These are phyloP conservation scores for Juncus effusus DNA, from an alignment of 176 grass and related monocot genomes.

Conservation along the genomic window DNA sequence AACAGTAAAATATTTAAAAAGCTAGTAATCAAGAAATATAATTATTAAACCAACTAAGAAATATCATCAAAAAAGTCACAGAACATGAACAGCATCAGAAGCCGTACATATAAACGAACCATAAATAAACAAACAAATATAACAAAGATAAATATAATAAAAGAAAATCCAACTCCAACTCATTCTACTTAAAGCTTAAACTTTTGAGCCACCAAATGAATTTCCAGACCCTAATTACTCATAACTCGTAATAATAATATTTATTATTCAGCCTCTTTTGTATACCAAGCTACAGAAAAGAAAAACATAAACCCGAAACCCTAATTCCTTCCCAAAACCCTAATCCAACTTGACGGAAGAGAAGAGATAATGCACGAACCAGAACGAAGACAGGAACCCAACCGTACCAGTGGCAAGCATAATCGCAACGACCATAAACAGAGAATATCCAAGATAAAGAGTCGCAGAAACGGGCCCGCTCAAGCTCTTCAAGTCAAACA, in stretches of 20 bases:
- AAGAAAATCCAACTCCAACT: slow-evolving; percentile 16
- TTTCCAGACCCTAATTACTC: slow-evolving; percentile 8
- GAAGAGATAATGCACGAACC: slow-evolving; percentile 45
- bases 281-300: slow-evolving; percentile 4
- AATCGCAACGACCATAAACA: slow-evolving; percentile 42
- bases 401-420: slow-evolving; percentile 49
- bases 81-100: slow-evolving; percentile 27
- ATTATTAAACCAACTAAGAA: slow-evolving; percentile 4
- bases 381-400: slow-evolving; percentile 45
- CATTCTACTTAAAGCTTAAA: slow-evolving; percentile 2
- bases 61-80: slow-evolving; percentile 18
- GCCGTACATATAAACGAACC: slow-evolving; percentile 11
- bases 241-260: neutral
- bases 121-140: slow-evolving; percentile 17
- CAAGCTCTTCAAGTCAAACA: slow-evolving; percentile 45
- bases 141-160: slow-evolving; percentile 11
- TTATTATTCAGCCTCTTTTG: slow-evolving; percentile 13
- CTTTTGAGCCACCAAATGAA: neutral
- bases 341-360: slow-evolving; percentile 45
- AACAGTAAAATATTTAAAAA: too few relatives aligned
- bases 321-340: slow-evolving; percentile 15
- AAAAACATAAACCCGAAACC: slow-evolving; percentile 15
- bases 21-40: too few relatives aligned
- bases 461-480: slow-evolving; percentile 39
- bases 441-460: slow-evolving; percentile 44